Percentiles rank a stretch among this genome's conserved stretches.
Conservation (phyloP, 2,329 filamentous ascomycete species). For the Claviceps digitariae region DNA sequence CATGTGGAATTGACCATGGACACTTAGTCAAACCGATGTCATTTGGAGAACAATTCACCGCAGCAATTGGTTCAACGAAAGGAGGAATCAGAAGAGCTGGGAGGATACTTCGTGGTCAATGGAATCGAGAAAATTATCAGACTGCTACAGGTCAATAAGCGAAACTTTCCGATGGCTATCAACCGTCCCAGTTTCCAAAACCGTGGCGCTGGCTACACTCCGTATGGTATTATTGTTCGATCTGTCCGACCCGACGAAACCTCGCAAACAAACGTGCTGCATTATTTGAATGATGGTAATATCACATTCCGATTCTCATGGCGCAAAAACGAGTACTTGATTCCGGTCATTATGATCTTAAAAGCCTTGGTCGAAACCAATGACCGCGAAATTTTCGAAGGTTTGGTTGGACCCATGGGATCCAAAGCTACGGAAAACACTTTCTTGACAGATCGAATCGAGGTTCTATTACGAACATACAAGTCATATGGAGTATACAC, state of each 20-base stretch:
- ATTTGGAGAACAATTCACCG: conserved; percentile 76
- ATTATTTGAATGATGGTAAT: conserved; percentile 92
- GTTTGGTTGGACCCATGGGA: conserved; percentile 64
- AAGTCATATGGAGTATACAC: conserved; percentile 79
- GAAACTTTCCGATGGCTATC: conserved; percentile 94
- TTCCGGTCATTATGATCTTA: conserved; percentile 91
- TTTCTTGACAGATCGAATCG: conserved; percentile 88
- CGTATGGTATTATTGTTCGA: conserved; percentile 80
- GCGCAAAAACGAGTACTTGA: conserved; percentile 93
- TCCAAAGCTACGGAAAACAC: conserved; percentile 75
- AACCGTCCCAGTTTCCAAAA: conserved; percentile 79
- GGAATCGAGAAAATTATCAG: conserved; percentile 95
- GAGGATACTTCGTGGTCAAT: conserved; percentile 95
- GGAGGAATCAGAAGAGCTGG: conserved; percentile 91
- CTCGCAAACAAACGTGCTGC: conserved; percentile 91
- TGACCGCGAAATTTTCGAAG: conserved; percentile 90
- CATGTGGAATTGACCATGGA: neutral
- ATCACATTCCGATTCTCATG: conserved; percentile 96
- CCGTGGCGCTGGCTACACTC: conserved; percentile 76
- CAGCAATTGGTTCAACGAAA: conserved; percentile 71
- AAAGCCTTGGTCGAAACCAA: conserved; percentile 94
- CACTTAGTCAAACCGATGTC: conserved; percentile 68
- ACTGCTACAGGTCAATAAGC: conserved; percentile 74
- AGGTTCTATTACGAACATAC: conserved; percentile 83
- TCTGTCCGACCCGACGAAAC: conserved; percentile 95